Conservation (phyloP, 305 asterid species). For the Stenogyne calaminthoides region DNA sequence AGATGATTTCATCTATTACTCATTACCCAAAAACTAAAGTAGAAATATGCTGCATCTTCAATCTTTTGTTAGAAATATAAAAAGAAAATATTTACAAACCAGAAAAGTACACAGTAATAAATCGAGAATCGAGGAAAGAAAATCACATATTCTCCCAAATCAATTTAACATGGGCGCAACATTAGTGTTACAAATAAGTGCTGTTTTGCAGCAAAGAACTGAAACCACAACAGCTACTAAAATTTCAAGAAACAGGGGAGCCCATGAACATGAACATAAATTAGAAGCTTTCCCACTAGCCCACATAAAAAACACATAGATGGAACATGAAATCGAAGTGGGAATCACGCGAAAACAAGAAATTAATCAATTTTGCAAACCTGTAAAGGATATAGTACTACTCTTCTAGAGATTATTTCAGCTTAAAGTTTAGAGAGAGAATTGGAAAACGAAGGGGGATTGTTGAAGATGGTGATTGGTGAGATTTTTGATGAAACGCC, state of each 20-base stretch:
- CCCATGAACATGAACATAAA: neutral
- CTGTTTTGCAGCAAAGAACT: neutral
- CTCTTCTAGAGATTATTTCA: neutral
- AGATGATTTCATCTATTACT: neutral
- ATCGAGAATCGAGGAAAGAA: neutral
- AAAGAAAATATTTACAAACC: neutral
- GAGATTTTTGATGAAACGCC: neutral
- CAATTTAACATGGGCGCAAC: neutral
- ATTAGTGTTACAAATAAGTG: too few relatives aligned
- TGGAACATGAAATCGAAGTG: neutral
- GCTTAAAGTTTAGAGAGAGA: neutral
- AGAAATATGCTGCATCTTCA: neutral
- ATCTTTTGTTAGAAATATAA: neutral
- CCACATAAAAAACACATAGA: neutral
- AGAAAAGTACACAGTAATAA: neutral
- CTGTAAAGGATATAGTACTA: neutral
- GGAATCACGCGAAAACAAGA: neutral
- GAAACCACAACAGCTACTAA: neutral
- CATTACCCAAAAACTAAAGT: neutral
- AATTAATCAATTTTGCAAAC: neutral
- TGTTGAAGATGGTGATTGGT: neutral
- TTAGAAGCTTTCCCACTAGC: neutral
- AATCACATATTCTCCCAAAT: too few relatives aligned
- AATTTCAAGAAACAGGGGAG: neutral
- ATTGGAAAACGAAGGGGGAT: neutral